Evolutionary conservation across 2,329 filamentous ascomycete genomes (phyloP).

Genomic region (Diaporthe sp.): DNA sequence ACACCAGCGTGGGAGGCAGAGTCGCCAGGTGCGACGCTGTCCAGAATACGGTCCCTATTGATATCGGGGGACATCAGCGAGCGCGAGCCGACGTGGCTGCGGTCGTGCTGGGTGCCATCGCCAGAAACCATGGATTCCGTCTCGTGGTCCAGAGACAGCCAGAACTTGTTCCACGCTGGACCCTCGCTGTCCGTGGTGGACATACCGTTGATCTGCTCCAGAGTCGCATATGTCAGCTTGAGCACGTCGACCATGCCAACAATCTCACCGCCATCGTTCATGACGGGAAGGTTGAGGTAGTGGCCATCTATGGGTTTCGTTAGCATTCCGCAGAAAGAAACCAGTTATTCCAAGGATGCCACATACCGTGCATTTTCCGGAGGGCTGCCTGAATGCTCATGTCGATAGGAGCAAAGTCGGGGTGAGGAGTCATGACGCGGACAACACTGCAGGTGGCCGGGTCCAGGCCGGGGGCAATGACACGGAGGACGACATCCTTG

Average conservation of each 20-base stretch:
- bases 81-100: conserved; percentile 76
- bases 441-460: conserved; percentile 97
- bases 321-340: conserved; percentile 28
- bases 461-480: conserved; percentile 96
- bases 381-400: conserved; percentile 99
- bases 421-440: conserved; percentile 98
- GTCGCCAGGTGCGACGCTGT: conserved; percentile 92
- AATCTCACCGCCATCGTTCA: conserved; percentile 97
- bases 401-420: conserved; percentile 97
- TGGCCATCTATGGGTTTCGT: conserved; percentile 81
- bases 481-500: conserved; percentile 97
- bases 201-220: conserved; percentile 99
- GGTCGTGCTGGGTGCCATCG: conserved; percentile 79
- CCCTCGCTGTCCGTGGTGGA: conserved; percentile 89
- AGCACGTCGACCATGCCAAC: conserved; percentile 99
- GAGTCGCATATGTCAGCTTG: conserved; percentile 96
- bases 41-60: conserved; percentile 76
- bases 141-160: conserved; percentile 94
- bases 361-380: conserved; percentile 97
- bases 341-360: no score
- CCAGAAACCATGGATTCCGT: conserved; percentile 97
- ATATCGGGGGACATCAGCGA: conserved; percentile 87
- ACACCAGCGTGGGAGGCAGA: conserved; percentile 93
- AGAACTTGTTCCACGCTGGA: conserved; percentile 99
- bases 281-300: conserved; percentile 97